Evolutionary conservation across 768 basidiomycete species (phyloP), one percentile per base, ranked within the genome.

Genomic region (Coprinellus micaceus): DNA sequence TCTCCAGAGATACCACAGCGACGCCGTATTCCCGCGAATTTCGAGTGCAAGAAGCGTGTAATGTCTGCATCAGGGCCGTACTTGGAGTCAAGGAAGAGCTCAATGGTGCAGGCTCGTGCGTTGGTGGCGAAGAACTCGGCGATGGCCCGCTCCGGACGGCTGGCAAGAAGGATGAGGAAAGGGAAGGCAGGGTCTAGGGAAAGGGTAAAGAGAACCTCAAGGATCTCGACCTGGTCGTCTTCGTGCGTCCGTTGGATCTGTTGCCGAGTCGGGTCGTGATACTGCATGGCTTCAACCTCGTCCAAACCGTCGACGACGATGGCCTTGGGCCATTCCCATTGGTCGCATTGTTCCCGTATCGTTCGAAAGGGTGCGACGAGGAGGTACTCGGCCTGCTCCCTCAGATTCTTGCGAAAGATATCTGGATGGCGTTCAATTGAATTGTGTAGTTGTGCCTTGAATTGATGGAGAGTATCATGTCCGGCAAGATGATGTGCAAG

Each of bases 251-350:
- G 13, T 5, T 43, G 40, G 40, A 43, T 19, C 40, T 21, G 15
- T 9, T 10, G 15, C 40, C n/a, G 5, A 6, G 13, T 43, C 40
- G 15, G 40, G n/a, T 43, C 40, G 19, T n/a, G 15, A 49, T 44
- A 10, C 25, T 2, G 36, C 60, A 6, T 13, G 7, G 7, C 33
- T 6, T 6, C 7, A 33, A 61, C 28, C 55, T 33, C 60, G 24
- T 61, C 60, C n/a, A 61, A 28, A 4, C 57, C 60, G 44, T 61
- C 60, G 33, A 58, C 52, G 11, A 61, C 37, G 37, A 56, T 25
- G 10, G 24, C 46, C 22, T 25, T 49, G 21, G 46, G 54, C 36
- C 52, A 40, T 22, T 6, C 13, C 13, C 7, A 6, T 6, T 13
- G 33, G 33, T 33, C 33, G 13, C 33, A 33, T 6, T 33, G 6